Conservation (phyloP, 257 asterid species). For the Linaria vulgaris region DNA sequence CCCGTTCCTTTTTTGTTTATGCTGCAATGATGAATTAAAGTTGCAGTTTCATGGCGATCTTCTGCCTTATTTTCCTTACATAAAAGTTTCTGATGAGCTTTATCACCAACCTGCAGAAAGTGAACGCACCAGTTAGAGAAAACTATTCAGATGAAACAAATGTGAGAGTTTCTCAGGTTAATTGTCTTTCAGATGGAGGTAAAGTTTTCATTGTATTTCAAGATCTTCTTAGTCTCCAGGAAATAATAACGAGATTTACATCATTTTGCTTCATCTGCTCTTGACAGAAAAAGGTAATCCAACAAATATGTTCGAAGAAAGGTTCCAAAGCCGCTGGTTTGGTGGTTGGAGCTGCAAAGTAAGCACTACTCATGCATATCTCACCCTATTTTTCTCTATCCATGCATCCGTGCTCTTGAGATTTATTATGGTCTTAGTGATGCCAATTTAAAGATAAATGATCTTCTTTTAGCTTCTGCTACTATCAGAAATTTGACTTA, state of each 20-base stretch:
- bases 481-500: constrained; percentile 1
- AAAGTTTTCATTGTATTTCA: constrained; percentile 22
- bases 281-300: constrained; percentile 40
- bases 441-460: constrained; percentile 10
- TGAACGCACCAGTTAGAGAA: constrained; percentile 27
- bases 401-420: constrained; percentile 18
- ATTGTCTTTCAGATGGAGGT: constrained; percentile 43
- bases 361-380: constrained; percentile 27
- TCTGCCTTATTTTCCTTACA: constrained; percentile 26
- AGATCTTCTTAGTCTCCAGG: constrained; percentile 22
- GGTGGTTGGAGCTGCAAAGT: constrained; percentile 80
- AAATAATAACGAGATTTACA: constrained; percentile 15
- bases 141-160: constrained; percentile 34
- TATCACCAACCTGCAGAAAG: constrained; percentile 45
- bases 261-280: constrained; percentile 21
- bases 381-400: constrained; percentile 12
- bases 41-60: constrained; percentile 11
- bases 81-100: constrained; percentile 25
- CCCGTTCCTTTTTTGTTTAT: constrained; percentile 15
- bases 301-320: constrained; percentile 32
- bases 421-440: constrained; percentile 6
- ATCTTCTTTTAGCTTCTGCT: constrained; percentile 8
- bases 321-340: constrained; percentile 71
- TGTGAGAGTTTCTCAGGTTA: constrained; percentile 35
- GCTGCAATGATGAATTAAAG: background rate